Percentiles rank a stretch among this genome's conserved stretches.
These are phyloP conservation scores for Talaromyces funiculosus DNA, from an alignment of 2,329 filamentous ascomycete species.

Conservation along the genomic window DNA sequence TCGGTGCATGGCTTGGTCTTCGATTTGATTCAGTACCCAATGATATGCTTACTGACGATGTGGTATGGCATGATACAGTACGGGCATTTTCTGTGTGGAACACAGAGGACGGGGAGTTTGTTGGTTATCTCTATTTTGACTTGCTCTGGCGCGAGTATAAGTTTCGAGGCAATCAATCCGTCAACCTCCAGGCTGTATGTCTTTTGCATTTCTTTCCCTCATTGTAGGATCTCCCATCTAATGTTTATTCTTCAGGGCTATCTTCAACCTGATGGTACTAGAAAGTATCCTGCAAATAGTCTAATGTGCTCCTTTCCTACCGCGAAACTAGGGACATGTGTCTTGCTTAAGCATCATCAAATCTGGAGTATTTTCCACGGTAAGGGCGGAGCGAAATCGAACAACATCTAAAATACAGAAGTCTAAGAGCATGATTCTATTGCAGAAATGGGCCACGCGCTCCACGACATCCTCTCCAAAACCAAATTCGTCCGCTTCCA, in stretches of 20 bases:
- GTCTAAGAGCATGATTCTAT: not conserved
- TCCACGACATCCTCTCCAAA: conserved; percentile 37
- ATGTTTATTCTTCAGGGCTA: conserved; percentile 12
- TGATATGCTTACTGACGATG: conserved; percentile 37
- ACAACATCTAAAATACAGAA: no score
- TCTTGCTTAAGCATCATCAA: conserved; percentile 4
- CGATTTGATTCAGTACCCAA: conserved; percentile 68
- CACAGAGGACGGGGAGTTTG: conserved; percentile 44
- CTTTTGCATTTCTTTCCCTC: not conserved
- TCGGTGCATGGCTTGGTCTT: conserved; percentile 75
- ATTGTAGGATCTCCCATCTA: not conserved
- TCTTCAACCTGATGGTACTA: not conserved
- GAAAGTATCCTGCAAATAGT: not conserved
- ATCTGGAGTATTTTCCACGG: conserved; percentile 23
- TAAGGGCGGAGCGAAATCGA: not conserved
- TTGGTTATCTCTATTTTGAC: conserved; percentile 12
- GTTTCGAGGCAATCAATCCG: not conserved
- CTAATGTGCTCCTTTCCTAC: not conserved
- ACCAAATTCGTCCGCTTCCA: conserved; percentile 33
- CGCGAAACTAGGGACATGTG: not conserved
- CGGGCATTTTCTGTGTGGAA: conserved; percentile 79
- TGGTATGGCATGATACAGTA: conserved; percentile 76
- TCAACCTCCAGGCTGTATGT: conserved; percentile 14
- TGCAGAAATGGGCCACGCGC: conserved; percentile 35
- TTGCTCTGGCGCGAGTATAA: conserved; percentile 4